Conservation (phyloP, 2,329 filamentous ascomycete genomes). For the Helminthosporium solani region DNA sequence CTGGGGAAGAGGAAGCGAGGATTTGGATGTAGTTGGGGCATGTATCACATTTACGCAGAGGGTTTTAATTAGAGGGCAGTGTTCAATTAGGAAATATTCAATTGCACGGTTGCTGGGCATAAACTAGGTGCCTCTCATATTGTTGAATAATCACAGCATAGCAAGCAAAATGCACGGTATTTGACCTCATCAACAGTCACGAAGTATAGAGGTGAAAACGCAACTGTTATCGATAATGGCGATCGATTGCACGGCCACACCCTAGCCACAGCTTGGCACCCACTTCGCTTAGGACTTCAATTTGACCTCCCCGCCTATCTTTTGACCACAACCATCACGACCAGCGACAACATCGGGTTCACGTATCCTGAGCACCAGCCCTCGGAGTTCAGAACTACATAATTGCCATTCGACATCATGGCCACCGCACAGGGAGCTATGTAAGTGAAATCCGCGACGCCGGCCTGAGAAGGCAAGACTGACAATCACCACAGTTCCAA, state of each 20-base stretch:
- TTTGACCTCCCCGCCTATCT: conserved; percentile 10
- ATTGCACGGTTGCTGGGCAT: not conserved
- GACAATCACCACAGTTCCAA: conserved; percentile 65
- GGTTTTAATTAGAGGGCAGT: too few species aligned
- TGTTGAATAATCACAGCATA: too few species aligned
- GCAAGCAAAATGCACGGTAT: too few species aligned
- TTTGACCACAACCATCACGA: conserved; percentile 23
- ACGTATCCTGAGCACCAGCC: conserved; percentile 35
- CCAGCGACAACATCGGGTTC: conserved; percentile 33
- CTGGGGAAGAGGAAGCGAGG: not conserved
- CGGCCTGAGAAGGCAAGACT: conserved; percentile 18
- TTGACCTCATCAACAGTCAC: too few species aligned
- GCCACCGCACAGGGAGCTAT: conserved; percentile 46
- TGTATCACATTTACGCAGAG: not conserved
- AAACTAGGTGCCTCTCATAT: too few species aligned
- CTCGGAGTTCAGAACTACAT: conserved; percentile 38
- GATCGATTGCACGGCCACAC: not conserved
- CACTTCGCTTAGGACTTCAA: conserved; percentile 18
- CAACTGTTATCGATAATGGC: too few species aligned
- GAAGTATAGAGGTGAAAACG: too few species aligned
- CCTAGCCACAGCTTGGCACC: conserved; percentile 9
- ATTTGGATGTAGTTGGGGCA: not conserved
- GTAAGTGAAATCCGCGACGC: conserved; percentile 30
- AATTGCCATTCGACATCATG: conserved; percentile 40
- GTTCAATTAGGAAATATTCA: not conserved